These are phyloP conservation scores for Hyphopichia pseudoburtonii DNA, from an alignment of 1,139 yeast genomes.

Conservation along the genomic window DNA sequence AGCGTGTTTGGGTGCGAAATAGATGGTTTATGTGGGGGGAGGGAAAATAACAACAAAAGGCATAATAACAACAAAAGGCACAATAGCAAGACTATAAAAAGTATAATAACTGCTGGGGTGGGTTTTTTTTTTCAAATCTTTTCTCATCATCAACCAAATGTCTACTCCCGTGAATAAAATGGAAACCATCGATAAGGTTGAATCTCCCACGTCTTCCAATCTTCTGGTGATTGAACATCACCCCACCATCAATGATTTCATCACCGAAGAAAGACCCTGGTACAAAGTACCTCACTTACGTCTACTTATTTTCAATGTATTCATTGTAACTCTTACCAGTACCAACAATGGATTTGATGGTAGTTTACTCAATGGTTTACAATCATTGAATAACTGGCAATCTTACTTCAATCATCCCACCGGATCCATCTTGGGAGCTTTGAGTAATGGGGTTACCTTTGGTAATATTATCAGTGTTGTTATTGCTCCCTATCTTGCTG, in stretches of 20 bases:
- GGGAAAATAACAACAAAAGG: too few species aligned
- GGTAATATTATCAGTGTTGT: constrained; percentile 21
- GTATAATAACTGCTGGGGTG: too few species aligned
- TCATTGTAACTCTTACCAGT: constrained; percentile 43
- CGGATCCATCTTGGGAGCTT: constrained; percentile 46
- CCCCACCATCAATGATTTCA: not conserved
- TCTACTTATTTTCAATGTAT: constrained; percentile 32
- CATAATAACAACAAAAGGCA: too few species aligned
- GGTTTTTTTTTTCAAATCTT: too few species aligned
- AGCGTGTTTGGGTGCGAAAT: too few species aligned
- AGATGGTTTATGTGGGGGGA: too few species aligned
- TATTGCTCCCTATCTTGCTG: constrained; percentile 22
- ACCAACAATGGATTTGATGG: constrained; percentile 56
- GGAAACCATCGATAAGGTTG: too few species aligned
- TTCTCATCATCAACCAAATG: too few species aligned
- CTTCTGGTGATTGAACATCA: not conserved
- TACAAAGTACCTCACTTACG: constrained; percentile 32
- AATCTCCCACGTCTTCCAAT: too few species aligned
- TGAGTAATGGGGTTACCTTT: constrained; percentile 33
- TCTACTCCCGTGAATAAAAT: too few species aligned
- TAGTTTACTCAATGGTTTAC: constrained; percentile 52
- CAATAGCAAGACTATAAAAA: too few species aligned
- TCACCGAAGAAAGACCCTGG: constrained; percentile 4
- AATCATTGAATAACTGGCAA: constrained; percentile 39
- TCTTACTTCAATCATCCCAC: constrained; percentile 37